Conservation (phyloP, 768 basidiomycete genomes). For the Hebeloma cylindrosporum region DNA sequence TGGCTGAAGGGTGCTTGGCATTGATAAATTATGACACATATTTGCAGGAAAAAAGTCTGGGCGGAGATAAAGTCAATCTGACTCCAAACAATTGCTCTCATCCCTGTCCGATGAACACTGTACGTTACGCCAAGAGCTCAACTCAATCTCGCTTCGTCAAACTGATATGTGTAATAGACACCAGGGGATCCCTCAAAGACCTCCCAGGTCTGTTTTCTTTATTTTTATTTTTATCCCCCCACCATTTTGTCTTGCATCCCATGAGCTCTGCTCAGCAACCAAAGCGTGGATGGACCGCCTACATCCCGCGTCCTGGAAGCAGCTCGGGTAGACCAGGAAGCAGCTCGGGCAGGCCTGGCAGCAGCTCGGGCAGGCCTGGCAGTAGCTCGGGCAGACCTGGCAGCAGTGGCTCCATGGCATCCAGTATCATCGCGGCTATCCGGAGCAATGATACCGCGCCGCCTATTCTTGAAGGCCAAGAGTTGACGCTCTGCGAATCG, state of each 20-base stretch:
- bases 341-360: constrained; percentile 13
- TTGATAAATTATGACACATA: too few species aligned
- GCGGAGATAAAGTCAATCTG: too few species aligned
- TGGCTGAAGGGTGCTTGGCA: too few species aligned
- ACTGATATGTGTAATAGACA: constrained; percentile 19
- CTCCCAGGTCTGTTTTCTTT: constrained; percentile 25
- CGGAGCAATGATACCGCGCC: too few species aligned
- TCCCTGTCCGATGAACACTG: constrained; percentile 21
- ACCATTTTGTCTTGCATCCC: constrained; percentile 9
- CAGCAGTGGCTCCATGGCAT: too few species aligned
- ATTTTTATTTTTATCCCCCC: constrained; percentile 19
- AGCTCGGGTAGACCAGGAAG: too few species aligned
- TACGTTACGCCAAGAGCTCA: constrained; percentile 31
- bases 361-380: constrained; percentile 6
- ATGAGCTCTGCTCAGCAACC: constrained; percentile 22
- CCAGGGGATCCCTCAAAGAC: constrained; percentile 15
- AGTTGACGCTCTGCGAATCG: constrained; percentile 18
- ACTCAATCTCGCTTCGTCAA: constrained; percentile 9
- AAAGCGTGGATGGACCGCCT: constrained; percentile 38
- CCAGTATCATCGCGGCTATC: too few species aligned
- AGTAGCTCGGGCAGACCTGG: constrained; percentile 6
- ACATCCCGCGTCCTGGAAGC: constrained; percentile 35
- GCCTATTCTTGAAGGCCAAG: constrained; percentile 28
- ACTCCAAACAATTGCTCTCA: background rate
- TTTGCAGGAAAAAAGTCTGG: too few species aligned